Evolutionary conservation across 2,329 filamentous ascomycete genomes (phyloP).

Genomic region (Colletotrichum spaethianum): DNA sequence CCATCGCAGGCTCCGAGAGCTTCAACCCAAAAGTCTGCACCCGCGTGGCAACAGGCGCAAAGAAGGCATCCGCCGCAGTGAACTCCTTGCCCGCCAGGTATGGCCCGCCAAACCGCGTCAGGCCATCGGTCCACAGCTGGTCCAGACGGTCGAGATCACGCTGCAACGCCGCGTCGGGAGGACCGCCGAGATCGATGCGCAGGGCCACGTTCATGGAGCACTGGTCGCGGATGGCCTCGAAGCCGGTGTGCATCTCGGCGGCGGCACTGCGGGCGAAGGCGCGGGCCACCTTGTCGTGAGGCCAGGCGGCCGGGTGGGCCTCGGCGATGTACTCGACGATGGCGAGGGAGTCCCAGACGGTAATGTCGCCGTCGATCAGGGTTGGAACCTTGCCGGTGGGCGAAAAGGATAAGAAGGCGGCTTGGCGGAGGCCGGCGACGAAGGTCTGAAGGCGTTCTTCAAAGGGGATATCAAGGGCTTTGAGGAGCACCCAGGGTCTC

Average conservation of each 20-base stretch:
- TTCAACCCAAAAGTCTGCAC: conserved; percentile 54
- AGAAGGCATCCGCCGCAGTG: conserved; percentile 58
- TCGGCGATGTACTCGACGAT: conserved; percentile 65
- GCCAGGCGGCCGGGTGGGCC: conserved; percentile 58
- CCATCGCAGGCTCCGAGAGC: conserved; percentile 48
- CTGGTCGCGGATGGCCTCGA: conserved; percentile 56
- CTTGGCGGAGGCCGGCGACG: conserved; percentile 49
- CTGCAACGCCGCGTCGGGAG: conserved; percentile 49
- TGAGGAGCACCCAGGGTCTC: conserved; percentile 61
- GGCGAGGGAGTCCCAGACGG: conserved; percentile 62
- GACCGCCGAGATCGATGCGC: conserved; percentile 50
- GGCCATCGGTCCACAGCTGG: conserved; percentile 55
- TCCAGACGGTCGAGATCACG: conserved; percentile 54
- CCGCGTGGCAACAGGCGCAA: conserved; percentile 57
- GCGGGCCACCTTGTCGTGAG: conserved; percentile 53
- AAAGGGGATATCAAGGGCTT: conserved; percentile 59
- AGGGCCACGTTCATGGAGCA: conserved; percentile 60
- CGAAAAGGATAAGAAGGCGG: conserved; percentile 55
- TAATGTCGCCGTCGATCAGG: conserved; percentile 50
- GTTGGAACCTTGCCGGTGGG: conserved; percentile 60
- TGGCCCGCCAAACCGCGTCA: conserved; percentile 57
- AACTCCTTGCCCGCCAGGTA: conserved; percentile 57
- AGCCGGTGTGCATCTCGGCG: conserved; percentile 64
- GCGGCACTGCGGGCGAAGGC: conserved; percentile 60
- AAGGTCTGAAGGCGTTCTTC: conserved; percentile 55